phyloP scores from a whole-genome alignment of 164 flowering plant species.

The Dillenia turbinata region DNA sequence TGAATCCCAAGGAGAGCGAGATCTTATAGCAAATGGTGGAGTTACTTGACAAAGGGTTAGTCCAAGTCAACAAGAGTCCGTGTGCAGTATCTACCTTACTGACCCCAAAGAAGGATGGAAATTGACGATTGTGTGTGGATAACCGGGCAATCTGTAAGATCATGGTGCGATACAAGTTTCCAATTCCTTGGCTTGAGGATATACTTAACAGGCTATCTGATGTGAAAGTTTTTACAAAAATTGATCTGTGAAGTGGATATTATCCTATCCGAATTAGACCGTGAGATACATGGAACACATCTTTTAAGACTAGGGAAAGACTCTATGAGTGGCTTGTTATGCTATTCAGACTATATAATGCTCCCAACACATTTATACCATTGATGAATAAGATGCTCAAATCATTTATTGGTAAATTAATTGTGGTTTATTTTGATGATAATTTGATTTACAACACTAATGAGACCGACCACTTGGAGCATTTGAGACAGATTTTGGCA shows the following conservation, averaged over 20 bases:
- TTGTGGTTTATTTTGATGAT: slow-evolving; percentile 1
- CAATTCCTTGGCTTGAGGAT: no score
- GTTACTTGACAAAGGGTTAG: neutral
- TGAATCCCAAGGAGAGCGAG: slow-evolving; percentile 6
- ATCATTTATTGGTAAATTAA: slow-evolving; percentile 1
- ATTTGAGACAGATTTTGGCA: neutral
- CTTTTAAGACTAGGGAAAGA: neutral
- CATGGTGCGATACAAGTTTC: neutral
- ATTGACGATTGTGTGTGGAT: neutral
- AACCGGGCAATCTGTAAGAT: neutral
- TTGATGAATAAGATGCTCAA: neutral
- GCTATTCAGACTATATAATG: neutral
- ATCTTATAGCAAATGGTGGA: neutral
- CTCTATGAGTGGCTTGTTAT: neutral
- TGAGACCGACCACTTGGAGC: neutral
- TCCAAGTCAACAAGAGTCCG: neutral
- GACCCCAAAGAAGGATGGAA: neutral
- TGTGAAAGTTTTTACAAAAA: neutral
- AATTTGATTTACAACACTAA: neutral
- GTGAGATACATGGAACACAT: neutral
- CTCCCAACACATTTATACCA: neutral
- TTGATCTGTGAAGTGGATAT: neutral
- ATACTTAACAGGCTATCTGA: neutral
- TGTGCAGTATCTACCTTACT: neutral
- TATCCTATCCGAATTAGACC: neutral